These are phyloP conservation scores for Vinca minor DNA, from an alignment of 257 asterid genomes.

Conservation along the genomic window DNA sequence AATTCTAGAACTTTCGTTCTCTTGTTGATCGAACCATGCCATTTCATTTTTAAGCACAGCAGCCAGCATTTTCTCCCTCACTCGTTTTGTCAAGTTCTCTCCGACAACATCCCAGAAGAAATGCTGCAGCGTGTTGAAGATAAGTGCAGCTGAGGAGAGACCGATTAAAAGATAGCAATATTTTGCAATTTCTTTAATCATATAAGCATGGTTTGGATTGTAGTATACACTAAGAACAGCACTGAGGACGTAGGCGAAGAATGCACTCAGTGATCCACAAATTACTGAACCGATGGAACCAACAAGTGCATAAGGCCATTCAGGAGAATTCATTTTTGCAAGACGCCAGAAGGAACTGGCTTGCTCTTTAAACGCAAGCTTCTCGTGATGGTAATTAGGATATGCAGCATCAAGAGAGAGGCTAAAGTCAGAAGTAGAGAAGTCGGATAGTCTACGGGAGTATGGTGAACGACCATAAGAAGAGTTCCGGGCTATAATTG, in stretches of 20 bases:
- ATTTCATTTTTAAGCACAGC: constrained; percentile 79
- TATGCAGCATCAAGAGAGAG: constrained; percentile 62
- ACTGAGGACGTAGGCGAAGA: constrained; percentile 79
- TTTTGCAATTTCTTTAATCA: constrained; percentile 67
- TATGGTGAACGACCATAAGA: constrained; percentile 85
- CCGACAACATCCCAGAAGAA: constrained; percentile 91
- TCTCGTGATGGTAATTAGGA: constrained; percentile 58
- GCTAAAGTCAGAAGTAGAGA: constrained; percentile 87
- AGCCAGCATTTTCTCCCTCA: constrained; percentile 69
- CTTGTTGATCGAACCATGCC: constrained; percentile 96
- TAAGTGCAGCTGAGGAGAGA: constrained; percentile 81
- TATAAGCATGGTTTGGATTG: constrained; percentile 60
- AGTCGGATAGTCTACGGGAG: constrained; percentile 76
- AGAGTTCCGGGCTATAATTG: constrained; percentile 75
- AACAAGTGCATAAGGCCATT: constrained; percentile 70
- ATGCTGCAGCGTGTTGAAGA: constrained; percentile 82
- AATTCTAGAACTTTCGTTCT: constrained; percentile 74
- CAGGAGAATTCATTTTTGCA: constrained; percentile 89
- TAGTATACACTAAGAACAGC: constrained; percentile 86
- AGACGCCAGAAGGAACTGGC: constrained; percentile 78
- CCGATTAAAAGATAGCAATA: constrained; percentile 87
- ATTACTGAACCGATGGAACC: constrained; percentile 81
- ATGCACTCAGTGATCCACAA: constrained; percentile 89
- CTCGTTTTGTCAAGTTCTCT: constrained; percentile 74
- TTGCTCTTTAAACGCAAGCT: constrained; percentile 84